These are phyloP conservation scores for Metschnikowia colocasiae DNA, from an alignment of 805 yeast species.

Conservation along the genomic window DNA sequence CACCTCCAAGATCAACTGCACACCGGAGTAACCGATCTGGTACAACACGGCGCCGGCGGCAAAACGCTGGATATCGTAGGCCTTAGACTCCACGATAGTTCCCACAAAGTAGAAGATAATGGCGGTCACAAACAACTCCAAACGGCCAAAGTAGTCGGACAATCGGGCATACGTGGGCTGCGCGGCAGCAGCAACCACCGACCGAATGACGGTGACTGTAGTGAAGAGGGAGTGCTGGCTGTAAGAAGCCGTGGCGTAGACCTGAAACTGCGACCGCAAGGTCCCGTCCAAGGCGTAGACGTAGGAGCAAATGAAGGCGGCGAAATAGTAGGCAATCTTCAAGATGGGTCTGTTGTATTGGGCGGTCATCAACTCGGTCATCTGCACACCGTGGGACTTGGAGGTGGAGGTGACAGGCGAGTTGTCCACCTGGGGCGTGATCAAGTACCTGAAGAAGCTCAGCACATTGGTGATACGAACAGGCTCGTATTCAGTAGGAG, in stretches of 20 bases:
- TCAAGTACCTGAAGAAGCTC: background rate
- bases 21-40: constrained; percentile 57
- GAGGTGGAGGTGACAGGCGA: constrained; percentile 9
- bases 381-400: constrained; percentile 50
- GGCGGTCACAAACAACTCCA: constrained; percentile 46
- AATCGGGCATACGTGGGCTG: constrained; percentile 62
- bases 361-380: constrained; percentile 50
- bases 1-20: constrained; percentile 52
- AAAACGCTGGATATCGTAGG: constrained; percentile 52
- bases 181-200: constrained; percentile 63
- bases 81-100: constrained; percentile 60
- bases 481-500: background rate
- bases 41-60: constrained; percentile 60
- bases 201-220: constrained; percentile 54
- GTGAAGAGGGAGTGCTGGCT: constrained; percentile 52
- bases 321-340: constrained; percentile 42
- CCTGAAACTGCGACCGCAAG: constrained; percentile 45
- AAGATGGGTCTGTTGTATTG: constrained; percentile 30
- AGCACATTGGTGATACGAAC: background rate
- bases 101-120: constrained; percentile 59
- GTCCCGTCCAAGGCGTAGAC: constrained; percentile 57
- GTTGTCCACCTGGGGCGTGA: background rate
- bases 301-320: constrained; percentile 53
- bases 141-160: constrained; percentile 65
- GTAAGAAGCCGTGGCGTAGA: constrained; percentile 55